phyloP scores from a whole-genome alignment of 352 stramenopile species.

The Pilasporangium apinafurcum region DNA sequence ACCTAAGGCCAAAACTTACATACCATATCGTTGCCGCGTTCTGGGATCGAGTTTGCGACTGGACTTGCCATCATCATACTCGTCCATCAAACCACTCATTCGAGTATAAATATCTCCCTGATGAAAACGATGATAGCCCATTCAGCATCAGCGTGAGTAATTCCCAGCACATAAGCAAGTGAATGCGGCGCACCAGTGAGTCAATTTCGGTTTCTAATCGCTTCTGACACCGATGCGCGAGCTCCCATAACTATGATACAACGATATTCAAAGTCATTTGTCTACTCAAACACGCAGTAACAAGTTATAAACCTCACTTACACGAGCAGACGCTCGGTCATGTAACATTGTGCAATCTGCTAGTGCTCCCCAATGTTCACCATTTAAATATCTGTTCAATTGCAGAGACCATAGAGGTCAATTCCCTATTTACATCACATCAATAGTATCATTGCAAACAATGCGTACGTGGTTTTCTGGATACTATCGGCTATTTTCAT shows the following conservation, averaged over 20 bases:
- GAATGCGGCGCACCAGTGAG: constrained; percentile 22
- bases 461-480: constrained; percentile 65
- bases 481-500: constrained; percentile 58
- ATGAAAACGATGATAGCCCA: too few species aligned
- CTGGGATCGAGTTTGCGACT: constrained; percentile 24
- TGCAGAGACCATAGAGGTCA: not conserved
- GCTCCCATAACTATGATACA: constrained; percentile 48
- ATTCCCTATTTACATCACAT: too few species aligned
- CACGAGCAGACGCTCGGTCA: constrained; percentile 33
- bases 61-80: constrained; percentile 2
- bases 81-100: constrained; percentile 30
- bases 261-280: not conserved
- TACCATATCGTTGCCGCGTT: constrained; percentile 42
- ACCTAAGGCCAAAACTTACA: not conserved
- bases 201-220: constrained; percentile 44
- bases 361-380: constrained; percentile 56
- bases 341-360: constrained; percentile 41
- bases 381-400: constrained; percentile 42
- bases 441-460: not conserved
- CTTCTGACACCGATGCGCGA: constrained; percentile 60
- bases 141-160: too few species aligned
- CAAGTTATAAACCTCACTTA: constrained; percentile 15
- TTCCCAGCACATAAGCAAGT: not conserved
- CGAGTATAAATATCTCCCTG: constrained; percentile 33
- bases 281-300: not conserved